These are phyloP conservation scores for Colletotrichum eremochloae DNA, from an alignment of 2,329 filamentous ascomycete species.

Conservation along the genomic window DNA sequence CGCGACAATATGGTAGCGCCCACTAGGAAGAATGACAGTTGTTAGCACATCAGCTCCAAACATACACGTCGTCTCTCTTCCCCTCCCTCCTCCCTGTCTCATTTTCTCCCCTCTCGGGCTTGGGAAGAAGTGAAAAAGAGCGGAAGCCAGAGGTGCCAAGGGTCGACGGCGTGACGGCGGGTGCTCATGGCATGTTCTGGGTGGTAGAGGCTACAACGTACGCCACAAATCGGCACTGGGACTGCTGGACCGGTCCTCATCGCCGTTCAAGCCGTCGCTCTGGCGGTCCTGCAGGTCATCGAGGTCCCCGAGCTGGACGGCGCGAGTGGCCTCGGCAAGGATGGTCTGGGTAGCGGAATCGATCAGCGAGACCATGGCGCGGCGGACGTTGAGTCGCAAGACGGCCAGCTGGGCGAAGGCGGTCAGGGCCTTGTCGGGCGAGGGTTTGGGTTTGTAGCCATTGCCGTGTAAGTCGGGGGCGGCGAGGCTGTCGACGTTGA, in stretches of 20 bases:
- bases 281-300: constrained; percentile 39
- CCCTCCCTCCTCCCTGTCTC: neutral
- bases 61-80: neutral
- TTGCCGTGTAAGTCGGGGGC: constrained; percentile 46
- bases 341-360: constrained; percentile 62
- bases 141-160: neutral
- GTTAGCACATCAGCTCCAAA: constrained; percentile 29
- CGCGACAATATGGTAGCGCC: constrained; percentile 47
- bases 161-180: neutral
- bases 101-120: neutral
- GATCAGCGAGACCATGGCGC: constrained; percentile 64
- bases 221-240: constrained; percentile 52
- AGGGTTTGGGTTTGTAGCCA: constrained; percentile 52
- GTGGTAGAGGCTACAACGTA: constrained; percentile 44
- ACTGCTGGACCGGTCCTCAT: constrained; percentile 4
- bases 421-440: constrained; percentile 56
- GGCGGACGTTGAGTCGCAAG: constrained; percentile 60
- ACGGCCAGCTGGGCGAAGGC: constrained; percentile 65
- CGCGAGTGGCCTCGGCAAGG: constrained; percentile 64
- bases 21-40: constrained; percentile 12
- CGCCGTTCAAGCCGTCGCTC: constrained; percentile 14
- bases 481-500: constrained; percentile 49
- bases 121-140: too few species aligned
- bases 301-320: constrained; percentile 54
- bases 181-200: neutral